Evolutionary conservation across 441 rosid species (phyloP), one percentile per base, ranked within the genome.

Genomic region (Mallotus repandus): DNA sequence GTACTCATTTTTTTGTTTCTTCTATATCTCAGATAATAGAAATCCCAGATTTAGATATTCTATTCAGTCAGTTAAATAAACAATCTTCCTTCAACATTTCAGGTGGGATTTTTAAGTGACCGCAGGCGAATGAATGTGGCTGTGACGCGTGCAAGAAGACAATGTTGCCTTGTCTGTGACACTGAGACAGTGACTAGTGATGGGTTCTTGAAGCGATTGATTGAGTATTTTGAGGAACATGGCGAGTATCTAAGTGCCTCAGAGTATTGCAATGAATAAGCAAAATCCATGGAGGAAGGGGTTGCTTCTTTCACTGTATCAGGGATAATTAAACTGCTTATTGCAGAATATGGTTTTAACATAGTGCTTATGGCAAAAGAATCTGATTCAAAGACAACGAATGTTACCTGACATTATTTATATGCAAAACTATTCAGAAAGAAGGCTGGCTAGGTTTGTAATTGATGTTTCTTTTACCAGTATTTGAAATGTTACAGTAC

Each of bases 71-170:
- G 58, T 48, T 21, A 55, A 55, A n/a, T 10, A n/a, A 12, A 14
- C 9, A 14, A 38, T 14, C 57, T 75, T 76, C 56, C 38, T 32
- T n/a, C 13, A 75, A 75, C 41, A 61, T 63, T 68, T 73, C 81
- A 89, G 97, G 95, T 93, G 68, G 93, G 98, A 38, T 89, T 96
- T 82, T 62, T 91, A 57, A 88, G 92, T 62, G 98, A 96, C 70
- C 86, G 73, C 29, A 86, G 99, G 80, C 83, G 97, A 72, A 96
- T 96, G 98, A 96, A 93, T 71, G 98, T 96, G 78, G 99, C 98
- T 19, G 96, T 93, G 76, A 96, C 97, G 62, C 89, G 97, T 60
- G 89, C 97, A 61, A 90, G 97, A 81, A 88, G 99, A 73, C 97
- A 91, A 72, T 96, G 97, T 65, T 93, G 98, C 83, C 66, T 93